Evolutionary conservation across 1,284 basidiomycete genomes (phyloP).

Genomic region (Tremellales sp.): DNA sequence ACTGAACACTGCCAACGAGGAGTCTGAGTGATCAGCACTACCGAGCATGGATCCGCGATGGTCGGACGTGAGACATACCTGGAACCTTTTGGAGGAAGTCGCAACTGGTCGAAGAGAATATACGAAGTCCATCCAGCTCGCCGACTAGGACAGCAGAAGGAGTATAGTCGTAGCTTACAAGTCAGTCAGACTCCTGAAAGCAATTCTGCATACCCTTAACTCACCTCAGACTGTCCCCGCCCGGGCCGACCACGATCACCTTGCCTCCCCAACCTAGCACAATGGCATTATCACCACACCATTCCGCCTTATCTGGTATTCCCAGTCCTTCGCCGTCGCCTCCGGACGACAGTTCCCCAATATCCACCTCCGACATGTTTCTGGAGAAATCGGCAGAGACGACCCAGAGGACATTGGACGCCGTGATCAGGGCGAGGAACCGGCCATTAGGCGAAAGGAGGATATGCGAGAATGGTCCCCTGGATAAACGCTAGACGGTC

Average conservation of each 20-base stretch:
- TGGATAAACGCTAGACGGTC: constrained; percentile 59
- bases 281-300: constrained; percentile 96
- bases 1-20: constrained; percentile 75
- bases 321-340: constrained; percentile 29
- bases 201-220: constrained; percentile 32
- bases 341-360: constrained; percentile 34
- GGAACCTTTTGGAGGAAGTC: constrained; percentile 94
- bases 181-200: constrained; percentile 1
- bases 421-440: constrained; percentile 78
- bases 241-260: constrained; percentile 83
- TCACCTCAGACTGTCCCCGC: constrained; percentile 79
- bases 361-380: constrained; percentile 80
- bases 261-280: constrained; percentile 74
- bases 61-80: constrained; percentile 50
- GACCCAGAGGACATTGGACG: constrained; percentile 74
- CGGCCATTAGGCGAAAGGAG: constrained; percentile 90
- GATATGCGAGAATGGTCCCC: constrained; percentile 83
- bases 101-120: constrained; percentile 72
- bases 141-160: constrained; percentile 73
- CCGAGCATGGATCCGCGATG: no score
- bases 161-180: constrained; percentile 78
- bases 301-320: constrained; percentile 64
- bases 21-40: no score
- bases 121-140: constrained; percentile 81
- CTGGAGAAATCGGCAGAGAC: constrained; percentile 89